Conservation (phyloP, 78 protist genomes). For the Speleostelium caveatum region DNA sequence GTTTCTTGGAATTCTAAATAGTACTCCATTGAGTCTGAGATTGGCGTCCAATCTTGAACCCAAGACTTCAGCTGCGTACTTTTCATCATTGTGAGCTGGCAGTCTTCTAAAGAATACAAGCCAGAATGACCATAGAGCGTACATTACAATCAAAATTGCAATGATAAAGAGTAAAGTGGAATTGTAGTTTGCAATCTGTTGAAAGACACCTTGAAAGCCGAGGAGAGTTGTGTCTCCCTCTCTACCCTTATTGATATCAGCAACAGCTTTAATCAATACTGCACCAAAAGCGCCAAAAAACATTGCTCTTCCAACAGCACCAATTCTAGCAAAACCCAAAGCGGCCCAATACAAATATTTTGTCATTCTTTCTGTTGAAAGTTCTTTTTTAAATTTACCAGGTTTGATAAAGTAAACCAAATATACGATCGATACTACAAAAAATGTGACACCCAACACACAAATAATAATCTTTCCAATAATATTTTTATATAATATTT, state of each 20-base stretch:
- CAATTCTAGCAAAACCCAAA: slow-evolving; percentile 60
- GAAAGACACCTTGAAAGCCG: slow-evolving; percentile 72
- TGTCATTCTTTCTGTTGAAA: slow-evolving; percentile 68
- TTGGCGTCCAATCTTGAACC: slow-evolving; percentile 11
- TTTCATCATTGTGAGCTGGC: slow-evolving; percentile 55
- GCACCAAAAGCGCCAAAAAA: slow-evolving; percentile 70
- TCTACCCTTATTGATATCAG: slow-evolving; percentile 8
- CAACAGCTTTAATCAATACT: slow-evolving; percentile 42
- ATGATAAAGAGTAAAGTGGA: slow-evolving; percentile 36
- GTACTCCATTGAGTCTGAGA: slow-evolving; percentile 17
- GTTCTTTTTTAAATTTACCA: slow-evolving; percentile 42
- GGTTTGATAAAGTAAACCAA: slow-evolving; percentile 39
- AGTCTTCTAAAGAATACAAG: slow-evolving; percentile 51
- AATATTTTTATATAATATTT: not conserved
- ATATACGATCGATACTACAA: slow-evolving; percentile 44
- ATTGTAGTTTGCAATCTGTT: slow-evolving; percentile 37
- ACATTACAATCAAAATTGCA: slow-evolving; percentile 39
- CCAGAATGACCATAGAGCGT: slow-evolving; percentile 66
- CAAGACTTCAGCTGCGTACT: not conserved
- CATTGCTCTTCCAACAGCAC: slow-evolving; percentile 71
- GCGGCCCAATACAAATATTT: slow-evolving; percentile 30
- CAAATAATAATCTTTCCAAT: slow-evolving; percentile 48
- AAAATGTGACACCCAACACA: slow-evolving; percentile 38
- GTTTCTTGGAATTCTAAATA: slow-evolving; percentile 3
- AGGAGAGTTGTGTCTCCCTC: slow-evolving; percentile 31